Evolutionary conservation across 768 basidiomycete genomes (phyloP).

Genomic region (Mycena haematopus): DNA sequence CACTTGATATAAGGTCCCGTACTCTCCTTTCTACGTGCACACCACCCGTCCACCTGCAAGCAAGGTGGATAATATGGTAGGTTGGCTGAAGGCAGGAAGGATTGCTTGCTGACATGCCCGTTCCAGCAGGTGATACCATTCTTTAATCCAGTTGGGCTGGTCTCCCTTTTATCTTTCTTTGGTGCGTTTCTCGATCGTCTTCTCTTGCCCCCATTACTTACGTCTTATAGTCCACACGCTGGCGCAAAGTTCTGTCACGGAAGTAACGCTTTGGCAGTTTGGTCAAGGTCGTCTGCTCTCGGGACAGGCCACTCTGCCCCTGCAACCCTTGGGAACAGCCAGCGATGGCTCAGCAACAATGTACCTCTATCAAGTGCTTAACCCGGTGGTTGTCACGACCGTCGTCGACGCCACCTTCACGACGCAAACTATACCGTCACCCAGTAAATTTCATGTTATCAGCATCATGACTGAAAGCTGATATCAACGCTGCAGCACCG

Average conservation of each 20-base stretch:
- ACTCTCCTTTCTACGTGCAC: too few relatives aligned
- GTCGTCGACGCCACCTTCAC: not conserved
- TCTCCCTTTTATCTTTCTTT: not conserved
- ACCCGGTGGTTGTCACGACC: not conserved
- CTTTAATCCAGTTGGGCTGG: not conserved
- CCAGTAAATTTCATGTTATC: not conserved
- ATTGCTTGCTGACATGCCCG: not conserved
- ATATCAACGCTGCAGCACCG: not conserved
- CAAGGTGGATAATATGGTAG: not conserved
- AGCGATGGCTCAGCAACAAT: slow-evolving; percentile 3
- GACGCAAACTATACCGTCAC: not conserved
- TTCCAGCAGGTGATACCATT: not conserved
- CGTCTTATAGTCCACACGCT: not conserved
- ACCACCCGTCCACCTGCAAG: not conserved
- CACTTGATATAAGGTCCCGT: too few relatives aligned
- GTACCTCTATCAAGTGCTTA: slow-evolving; percentile 13
- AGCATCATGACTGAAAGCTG: not conserved
- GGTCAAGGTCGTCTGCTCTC: not conserved
- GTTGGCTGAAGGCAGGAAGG: not conserved
- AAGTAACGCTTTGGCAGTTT: slow-evolving; percentile 17
- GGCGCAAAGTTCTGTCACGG: slow-evolving; percentile 4
- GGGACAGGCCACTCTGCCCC: not conserved
- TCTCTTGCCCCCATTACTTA: not conserved
- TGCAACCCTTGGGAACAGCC: slow-evolving; percentile 9
- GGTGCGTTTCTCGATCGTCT: not conserved